Percentiles rank a stretch among this genome's conserved stretches.
These are phyloP conservation scores for Suillus cothurnatus DNA, from an alignment of 768 basidiomycete species.

Conservation along the genomic window DNA sequence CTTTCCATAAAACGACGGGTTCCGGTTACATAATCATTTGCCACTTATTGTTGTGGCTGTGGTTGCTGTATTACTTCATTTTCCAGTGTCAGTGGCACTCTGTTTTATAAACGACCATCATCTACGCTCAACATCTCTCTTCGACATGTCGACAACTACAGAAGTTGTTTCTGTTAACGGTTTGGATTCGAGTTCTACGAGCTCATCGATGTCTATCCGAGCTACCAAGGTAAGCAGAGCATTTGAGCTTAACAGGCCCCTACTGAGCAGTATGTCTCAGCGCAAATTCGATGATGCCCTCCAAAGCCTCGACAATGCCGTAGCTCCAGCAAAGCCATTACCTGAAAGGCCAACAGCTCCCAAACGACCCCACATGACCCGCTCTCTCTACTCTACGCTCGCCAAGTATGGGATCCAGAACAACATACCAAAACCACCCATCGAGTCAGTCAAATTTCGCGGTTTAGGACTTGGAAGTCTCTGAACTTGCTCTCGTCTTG, in stretches of 20 bases:
- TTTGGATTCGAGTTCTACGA: slow-evolving; percentile 19
- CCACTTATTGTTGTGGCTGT: not conserved
- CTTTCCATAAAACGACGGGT: too few relatives aligned
- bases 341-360: slow-evolving; percentile 41
- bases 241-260: not conserved
- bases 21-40: too few relatives aligned
- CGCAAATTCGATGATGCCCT: slow-evolving; percentile 85
- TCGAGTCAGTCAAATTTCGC: slow-evolving; percentile 23
- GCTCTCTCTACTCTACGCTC: slow-evolving; percentile 75
- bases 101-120: not conserved
- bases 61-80: not conserved
- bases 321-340: slow-evolving; percentile 39
- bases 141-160: not conserved
- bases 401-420: slow-evolving; percentile 74
- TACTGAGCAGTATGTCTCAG: slow-evolving; percentile 36
- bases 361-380: slow-evolving; percentile 56
- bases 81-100: not conserved
- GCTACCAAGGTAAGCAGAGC: slow-evolving; percentile 46
- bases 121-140: not conserved
- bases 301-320: slow-evolving; percentile 66
- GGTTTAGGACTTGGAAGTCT: not conserved
- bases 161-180: not conserved
- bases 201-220: slow-evolving; percentile 25
- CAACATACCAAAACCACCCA: slow-evolving; percentile 43
- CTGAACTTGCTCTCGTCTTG: slow-evolving; percentile 7